These are phyloP conservation scores for Penicillium canescens DNA, from an alignment of 495 filamentous ascomycete species.

Conservation along the genomic window DNA sequence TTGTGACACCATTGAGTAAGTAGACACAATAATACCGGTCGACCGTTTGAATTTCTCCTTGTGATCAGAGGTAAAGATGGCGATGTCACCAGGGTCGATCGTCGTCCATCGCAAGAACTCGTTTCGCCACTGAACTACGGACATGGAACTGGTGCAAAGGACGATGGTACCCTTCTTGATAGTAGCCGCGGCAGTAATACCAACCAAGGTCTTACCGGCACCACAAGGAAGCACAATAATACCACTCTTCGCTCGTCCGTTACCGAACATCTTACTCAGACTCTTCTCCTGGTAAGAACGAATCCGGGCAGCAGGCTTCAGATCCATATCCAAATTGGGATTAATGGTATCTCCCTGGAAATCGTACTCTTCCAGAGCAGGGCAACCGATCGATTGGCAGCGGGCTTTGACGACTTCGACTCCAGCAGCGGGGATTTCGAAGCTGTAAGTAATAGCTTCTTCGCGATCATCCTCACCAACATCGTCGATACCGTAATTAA, in stretches of 20 bases:
- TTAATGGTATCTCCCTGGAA: conserved; percentile 93
- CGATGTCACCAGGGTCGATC: conserved; percentile 89
- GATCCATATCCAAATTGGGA: conserved; percentile 88
- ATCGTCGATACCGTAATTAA: conserved; percentile 65
- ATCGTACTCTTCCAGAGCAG: conserved; percentile 95
- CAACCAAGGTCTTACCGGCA: conserved; percentile 95
- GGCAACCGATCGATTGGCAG: conserved; percentile 82
- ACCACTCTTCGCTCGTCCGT: conserved; percentile 92
- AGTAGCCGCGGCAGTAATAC: conserved; percentile 94
- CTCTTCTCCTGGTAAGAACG: conserved; percentile 88
- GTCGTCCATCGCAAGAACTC: conserved; percentile 99
- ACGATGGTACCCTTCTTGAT: conserved; percentile 96
- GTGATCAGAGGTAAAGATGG: conserved; percentile 91
- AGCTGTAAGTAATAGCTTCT: conserved; percentile 87
- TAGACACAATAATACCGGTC: conserved; percentile 94
- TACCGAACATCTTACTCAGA: conserved; percentile 98
- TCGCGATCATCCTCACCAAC: conserved; percentile 86
- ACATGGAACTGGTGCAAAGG: conserved; percentile 96
- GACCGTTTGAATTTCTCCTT: conserved; percentile 87
- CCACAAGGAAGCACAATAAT: conserved; percentile 98
- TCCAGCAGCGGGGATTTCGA: conserved; percentile 76
- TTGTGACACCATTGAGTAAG: conserved; percentile 97
- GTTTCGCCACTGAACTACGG: conserved; percentile 92
- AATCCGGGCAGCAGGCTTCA: conserved; percentile 51
- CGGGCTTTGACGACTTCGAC: conserved; percentile 88